These are phyloP conservation scores for Boletus mariae DNA, from an alignment of 1,284 basidiomycete genomes.

Conservation along the genomic window DNA sequence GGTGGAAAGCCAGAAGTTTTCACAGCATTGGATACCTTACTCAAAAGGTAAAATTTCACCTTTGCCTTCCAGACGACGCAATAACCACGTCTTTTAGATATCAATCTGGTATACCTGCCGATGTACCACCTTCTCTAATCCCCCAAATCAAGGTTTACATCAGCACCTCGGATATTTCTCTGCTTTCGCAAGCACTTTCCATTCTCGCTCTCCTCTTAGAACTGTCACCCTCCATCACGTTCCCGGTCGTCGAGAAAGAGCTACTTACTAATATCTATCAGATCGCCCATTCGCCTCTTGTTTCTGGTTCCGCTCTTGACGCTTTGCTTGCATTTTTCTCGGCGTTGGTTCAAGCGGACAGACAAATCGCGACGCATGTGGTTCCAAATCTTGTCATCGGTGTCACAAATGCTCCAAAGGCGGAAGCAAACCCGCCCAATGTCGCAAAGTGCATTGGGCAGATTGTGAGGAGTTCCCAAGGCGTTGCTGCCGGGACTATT, in stretches of 20 bases:
- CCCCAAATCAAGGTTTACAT: constrained; percentile 75
- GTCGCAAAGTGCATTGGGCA: constrained; percentile 82
- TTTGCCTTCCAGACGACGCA: constrained; percentile 11
- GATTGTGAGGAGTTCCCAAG: constrained; percentile 67
- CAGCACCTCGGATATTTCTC: constrained; percentile 67
- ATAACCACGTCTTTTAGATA: constrained; percentile 44
- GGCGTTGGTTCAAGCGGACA: constrained; percentile 77
- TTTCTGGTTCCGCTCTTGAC: constrained; percentile 75
- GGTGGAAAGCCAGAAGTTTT: constrained; percentile 81
- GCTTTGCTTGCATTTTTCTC: constrained; percentile 79
- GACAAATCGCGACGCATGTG: constrained; percentile 74
- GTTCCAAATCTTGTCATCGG: constrained; percentile 66
- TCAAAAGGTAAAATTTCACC: constrained; percentile 53
- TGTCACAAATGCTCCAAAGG: constrained; percentile 54
- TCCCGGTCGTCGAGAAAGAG: constrained; percentile 68
- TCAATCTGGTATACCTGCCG: constrained; percentile 55
- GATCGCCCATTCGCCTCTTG: constrained; percentile 73
- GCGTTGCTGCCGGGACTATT: constrained; percentile 74
- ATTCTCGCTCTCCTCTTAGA: constrained; percentile 71
- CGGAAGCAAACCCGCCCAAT: constrained; percentile 59
- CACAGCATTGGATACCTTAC: constrained; percentile 69
- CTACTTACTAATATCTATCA: constrained; percentile 67
- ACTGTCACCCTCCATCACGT: constrained; percentile 60
- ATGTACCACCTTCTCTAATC: constrained; percentile 62
- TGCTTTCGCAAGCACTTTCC: constrained; percentile 73